Evolutionary conservation across 176 grass and related monocot species (phyloP), one percentile per base, ranked within the genome.

Genomic region (Phragmites australis): DNA sequence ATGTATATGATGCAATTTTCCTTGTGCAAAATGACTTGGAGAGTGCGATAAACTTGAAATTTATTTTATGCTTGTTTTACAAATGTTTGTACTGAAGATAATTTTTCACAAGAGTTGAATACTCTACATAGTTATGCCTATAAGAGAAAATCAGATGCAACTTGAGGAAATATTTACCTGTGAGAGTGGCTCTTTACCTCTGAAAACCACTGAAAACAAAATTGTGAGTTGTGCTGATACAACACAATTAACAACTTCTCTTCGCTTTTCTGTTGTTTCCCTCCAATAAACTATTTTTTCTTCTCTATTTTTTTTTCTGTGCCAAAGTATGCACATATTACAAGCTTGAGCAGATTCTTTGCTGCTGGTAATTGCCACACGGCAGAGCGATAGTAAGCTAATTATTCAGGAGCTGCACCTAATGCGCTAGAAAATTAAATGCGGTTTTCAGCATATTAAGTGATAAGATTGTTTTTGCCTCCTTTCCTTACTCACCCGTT

Each of bases 361-460:
- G 70, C 49, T 74, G 5, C 21, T 22, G 6, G 31, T 74, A 40
- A 4, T 23, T 52, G 30, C 49, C 10, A 39, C 48, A 54, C 39
- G 70, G 39, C 48, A 54, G 70, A 21, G 4, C 9, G 9, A 76
- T 30, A 76, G 13, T 45, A 76, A 76, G 55, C 25, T 76, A 45
- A 61, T 46, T 76, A 61, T 76, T 45, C 25, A 46, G 23, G 25
- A 59, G 23, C 25, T 14, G 25, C 11, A 49, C 14, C 47, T 5
- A 49, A 17, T 49, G 47, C 1, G 2, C 12, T 49, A 17, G 0
- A 16, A 2, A 49, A 49, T n/a, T n/a, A n/a, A n/a, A n/a, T n/a
- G n/a, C n/a, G n/a, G n/a, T n/a, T n/a, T n/a, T n/a, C n/a, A n/a
- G n/a, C n/a, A n/a, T n/a, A n/a, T n/a, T n/a, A n/a, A 4, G 14